Conservation (phyloP, 106 monocot species). For the Amphibolis antarctica region DNA sequence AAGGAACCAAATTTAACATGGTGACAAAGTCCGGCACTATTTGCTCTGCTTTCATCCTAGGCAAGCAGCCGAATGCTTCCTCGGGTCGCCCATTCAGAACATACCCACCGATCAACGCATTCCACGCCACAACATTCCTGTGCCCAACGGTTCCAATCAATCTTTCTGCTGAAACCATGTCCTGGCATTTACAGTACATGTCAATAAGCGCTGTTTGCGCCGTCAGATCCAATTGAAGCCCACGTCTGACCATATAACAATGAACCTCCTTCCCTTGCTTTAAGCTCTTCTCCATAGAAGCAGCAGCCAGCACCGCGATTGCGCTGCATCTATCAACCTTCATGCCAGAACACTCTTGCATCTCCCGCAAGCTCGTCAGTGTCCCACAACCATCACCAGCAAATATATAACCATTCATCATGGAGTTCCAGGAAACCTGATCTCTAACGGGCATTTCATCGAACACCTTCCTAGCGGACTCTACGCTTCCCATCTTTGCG, state of each 20-base stretch:
- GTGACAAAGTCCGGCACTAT: no score
- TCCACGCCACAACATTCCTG: constrained; percentile 52
- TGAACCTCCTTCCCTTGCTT: constrained; percentile 63
- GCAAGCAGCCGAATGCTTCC: constrained; percentile 29
- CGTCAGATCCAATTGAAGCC: constrained; percentile 30
- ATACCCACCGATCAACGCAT: constrained; percentile 63
- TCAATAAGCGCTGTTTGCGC: constrained; percentile 46
- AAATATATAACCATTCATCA: constrained; percentile 45
- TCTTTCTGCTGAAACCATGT: constrained; percentile 37
- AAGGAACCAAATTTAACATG: constrained; percentile 26
- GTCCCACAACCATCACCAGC: constrained; percentile 24
- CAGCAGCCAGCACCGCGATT: constrained; percentile 41
- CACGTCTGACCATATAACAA: constrained; percentile 31
- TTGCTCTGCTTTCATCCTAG: no score
- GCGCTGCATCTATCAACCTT: constrained; percentile 33
- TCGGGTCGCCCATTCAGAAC: constrained; percentile 25
- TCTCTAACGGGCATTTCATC: constrained; percentile 53
- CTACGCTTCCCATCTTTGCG: constrained; percentile 29
- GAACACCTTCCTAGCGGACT: constrained; percentile 52
- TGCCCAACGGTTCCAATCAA: constrained; percentile 21
- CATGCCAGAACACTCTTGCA: constrained; percentile 20
- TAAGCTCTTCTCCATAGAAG: constrained; percentile 19
- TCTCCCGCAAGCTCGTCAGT: constrained; percentile 32
- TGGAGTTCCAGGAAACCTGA: constrained; percentile 69
- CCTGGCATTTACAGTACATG: constrained; percentile 69